A percentile compares a stretch with the other conserved stretches of the same genome.
Evolutionary conservation across 371 early-diverging fungal genomes (phyloP).

Genomic region (Smittium mucronatum): DNA sequence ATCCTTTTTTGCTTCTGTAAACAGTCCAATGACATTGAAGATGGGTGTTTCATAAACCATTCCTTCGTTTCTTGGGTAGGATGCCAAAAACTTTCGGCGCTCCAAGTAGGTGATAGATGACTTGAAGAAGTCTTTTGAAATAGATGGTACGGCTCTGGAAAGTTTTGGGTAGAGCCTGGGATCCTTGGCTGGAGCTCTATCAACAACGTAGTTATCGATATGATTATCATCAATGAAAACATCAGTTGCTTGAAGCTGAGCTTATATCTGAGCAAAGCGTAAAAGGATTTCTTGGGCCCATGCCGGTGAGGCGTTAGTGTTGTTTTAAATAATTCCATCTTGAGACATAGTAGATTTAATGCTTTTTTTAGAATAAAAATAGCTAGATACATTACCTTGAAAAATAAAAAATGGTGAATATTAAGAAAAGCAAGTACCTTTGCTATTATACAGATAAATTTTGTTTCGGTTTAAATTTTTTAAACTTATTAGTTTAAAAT

Average conservation of each 20-base stretch:
- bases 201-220: neutral
- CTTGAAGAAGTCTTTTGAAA: neutral
- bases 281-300: neutral
- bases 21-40: too few relatives aligned
- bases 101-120: neutral
- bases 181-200: neutral
- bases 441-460: neutral
- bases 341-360: neutral
- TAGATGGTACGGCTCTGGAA: neutral
- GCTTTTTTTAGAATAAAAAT: neutral
- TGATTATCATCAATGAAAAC: neutral
- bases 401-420: neutral
- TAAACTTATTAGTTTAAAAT: too few relatives aligned
- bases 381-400: neutral
- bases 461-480: too few relatives aligned
- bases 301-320: neutral
- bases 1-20: too few relatives aligned
- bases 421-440: neutral
- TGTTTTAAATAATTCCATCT: neutral
- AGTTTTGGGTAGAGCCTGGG: neutral
- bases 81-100: neutral
- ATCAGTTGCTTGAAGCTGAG: neutral
- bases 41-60: too few relatives aligned
- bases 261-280: neutral
- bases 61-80: too few relatives aligned